A percentile compares a stretch with the other conserved stretches of the same genome.
These are phyloP conservation scores for Aspergillus funiculosus DNA, from an alignment of 495 filamentous ascomycete genomes.

Conservation along the genomic window DNA sequence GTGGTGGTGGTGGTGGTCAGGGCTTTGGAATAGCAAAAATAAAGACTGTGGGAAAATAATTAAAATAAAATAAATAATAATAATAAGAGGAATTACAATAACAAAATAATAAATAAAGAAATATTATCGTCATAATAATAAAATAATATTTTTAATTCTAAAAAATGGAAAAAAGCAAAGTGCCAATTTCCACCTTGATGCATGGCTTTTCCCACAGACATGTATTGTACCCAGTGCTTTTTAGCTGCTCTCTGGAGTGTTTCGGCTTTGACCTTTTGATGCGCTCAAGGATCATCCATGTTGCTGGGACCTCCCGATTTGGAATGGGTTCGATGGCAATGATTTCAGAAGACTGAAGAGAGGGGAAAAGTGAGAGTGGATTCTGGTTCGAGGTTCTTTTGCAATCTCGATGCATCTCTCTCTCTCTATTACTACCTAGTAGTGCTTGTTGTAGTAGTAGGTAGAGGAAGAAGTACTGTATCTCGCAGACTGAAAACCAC, in stretches of 20 bases:
- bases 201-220: constrained; percentile 16
- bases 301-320: constrained; percentile 16
- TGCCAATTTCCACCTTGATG: constrained; percentile 18
- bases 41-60: neutral
- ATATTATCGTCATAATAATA: constrained; percentile 4
- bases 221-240: constrained; percentile 18
- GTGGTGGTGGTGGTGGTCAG: no score
- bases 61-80: constrained; percentile 3
- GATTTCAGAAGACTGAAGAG: neutral
- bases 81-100: constrained; percentile 1
- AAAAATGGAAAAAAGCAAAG: constrained; percentile 11
- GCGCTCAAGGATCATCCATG: constrained; percentile 38
- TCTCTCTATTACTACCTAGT: constrained; percentile 6
- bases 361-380: constrained; percentile 2
- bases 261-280: constrained; percentile 24
- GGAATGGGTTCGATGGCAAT: constrained; percentile 12
- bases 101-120: constrained; percentile 6
- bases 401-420: constrained; percentile 19
- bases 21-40: constrained; percentile 2
- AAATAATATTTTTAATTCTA: constrained; percentile 1
- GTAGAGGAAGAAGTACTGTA: no score
- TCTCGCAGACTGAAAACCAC: constrained; percentile 12
- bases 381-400: constrained; percentile 12
- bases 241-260: constrained; percentile 19
- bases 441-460: no score